A percentile compares a stretch with the other conserved stretches of the same genome.
phyloP scores from a whole-genome alignment of 2,329 filamentous ascomycete genomes.

The Amauroascus niger region DNA sequence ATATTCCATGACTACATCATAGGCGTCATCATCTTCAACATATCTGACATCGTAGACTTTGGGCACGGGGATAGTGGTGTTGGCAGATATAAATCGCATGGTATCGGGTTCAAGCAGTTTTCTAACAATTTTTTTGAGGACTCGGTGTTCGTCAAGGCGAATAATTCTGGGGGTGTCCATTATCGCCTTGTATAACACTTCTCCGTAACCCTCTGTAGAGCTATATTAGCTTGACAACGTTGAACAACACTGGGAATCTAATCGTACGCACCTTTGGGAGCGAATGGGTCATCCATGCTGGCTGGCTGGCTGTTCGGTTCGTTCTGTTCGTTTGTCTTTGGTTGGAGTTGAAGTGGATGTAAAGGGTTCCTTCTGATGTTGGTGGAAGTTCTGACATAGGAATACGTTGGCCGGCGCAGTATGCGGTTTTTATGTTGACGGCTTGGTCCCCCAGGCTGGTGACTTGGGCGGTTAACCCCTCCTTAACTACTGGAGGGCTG shows the following conservation, averaged over 20 bases:
- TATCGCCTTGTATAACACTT: background rate
- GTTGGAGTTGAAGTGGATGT: no score
- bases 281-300: background rate
- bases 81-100: slow-evolving; percentile 1
- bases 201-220: background rate
- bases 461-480: no score
- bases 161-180: background rate
- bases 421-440: no score
- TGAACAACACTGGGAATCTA: background rate
- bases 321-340: no score
- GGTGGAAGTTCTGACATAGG: no score
- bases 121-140: background rate
- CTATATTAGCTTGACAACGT: background rate
- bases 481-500: no score
- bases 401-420: no score
- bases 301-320: no score
- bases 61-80: slow-evolving; percentile 7
- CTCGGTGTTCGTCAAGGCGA: slow-evolving; percentile 6
- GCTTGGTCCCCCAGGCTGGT: no score
- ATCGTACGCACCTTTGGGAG: background rate
- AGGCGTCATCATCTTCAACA: background rate
- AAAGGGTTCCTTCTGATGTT: no score
- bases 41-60: slow-evolving; percentile 1
- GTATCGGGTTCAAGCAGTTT: background rate
- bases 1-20: background rate